phyloP scores from a whole-genome alignment of 768 basidiomycete genomes.

The Fistulinella prunicolor region DNA sequence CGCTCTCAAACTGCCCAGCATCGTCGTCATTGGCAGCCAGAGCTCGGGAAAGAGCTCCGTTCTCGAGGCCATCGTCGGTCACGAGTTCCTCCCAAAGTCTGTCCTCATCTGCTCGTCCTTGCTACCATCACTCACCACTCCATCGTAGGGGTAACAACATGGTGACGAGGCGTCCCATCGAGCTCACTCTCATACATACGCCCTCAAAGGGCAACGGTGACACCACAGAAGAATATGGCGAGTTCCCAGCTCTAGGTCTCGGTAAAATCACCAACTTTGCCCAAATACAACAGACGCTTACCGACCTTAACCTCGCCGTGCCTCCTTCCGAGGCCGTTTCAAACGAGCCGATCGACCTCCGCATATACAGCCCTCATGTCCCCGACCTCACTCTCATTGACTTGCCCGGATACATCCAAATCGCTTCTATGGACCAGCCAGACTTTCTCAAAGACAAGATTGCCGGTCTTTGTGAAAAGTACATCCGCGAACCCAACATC shows the following conservation, averaged over 20 bases:
- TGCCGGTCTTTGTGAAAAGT: constrained; percentile 83
- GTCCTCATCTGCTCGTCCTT: constrained; percentile 32
- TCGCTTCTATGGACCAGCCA: constrained; percentile 93
- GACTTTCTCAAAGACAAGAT: constrained; percentile 94
- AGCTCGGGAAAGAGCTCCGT: constrained; percentile 99
- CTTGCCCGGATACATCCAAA: constrained; percentile 95
- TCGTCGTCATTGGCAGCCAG: constrained; percentile 98
- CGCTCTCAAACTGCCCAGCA: constrained; percentile 90
- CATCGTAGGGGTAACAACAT: constrained; percentile 88
- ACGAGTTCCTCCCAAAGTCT: constrained; percentile 97
- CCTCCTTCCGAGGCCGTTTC: constrained; percentile 89
- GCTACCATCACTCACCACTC: constrained; percentile 1
- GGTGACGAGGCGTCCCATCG: constrained; percentile 98
- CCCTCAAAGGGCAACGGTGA: constrained; percentile 53
- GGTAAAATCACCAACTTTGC: constrained; percentile 89
- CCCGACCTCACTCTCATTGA: constrained; percentile 98
- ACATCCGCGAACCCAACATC: constrained; percentile 99
- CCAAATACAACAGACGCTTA: constrained; percentile 89
- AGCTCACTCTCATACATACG: constrained; percentile 94
- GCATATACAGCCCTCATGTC: constrained; percentile 93
- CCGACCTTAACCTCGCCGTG: constrained; percentile 93
- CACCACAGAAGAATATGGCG: constrained; percentile 77
- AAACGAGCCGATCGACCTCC: constrained; percentile 92
- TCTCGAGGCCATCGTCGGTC: constrained; percentile 94
- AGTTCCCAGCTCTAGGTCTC: constrained; percentile 87